phyloP scores from a whole-genome alignment of 257 asterid genomes.

The Ilex aquifolium region DNA sequence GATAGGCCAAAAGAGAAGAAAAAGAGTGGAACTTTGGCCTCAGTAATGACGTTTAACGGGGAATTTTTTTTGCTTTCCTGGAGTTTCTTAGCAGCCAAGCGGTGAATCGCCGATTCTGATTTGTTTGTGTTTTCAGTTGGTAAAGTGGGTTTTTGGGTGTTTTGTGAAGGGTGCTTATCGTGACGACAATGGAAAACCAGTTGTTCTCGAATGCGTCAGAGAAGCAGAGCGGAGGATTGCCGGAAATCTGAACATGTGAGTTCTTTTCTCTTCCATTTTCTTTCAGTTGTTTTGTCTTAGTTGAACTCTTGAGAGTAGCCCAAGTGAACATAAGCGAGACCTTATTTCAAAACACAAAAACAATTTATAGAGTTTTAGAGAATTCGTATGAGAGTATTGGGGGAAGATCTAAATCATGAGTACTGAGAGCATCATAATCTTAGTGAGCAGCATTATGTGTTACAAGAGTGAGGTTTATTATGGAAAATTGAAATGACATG shows the following conservation, averaged over 20 bases:
- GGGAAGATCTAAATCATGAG: background rate
- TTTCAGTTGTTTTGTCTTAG: background rate
- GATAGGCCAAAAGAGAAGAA: background rate
- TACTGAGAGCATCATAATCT: too few relatives aligned
- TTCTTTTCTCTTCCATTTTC: background rate
- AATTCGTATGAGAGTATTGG: background rate
- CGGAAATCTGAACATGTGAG: conserved; percentile 71
- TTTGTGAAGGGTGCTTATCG: conserved; percentile 79
- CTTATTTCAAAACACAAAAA: too few relatives aligned
- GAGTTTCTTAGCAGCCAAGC: background rate
- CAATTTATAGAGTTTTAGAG: background rate
- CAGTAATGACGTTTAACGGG: background rate
- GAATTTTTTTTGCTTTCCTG: background rate
- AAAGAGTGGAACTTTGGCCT: background rate
- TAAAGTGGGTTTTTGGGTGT: background rate
- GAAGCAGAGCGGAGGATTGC: conserved; percentile 93
- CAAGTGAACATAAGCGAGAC: too few relatives aligned
- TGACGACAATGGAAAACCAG: conserved; percentile 91
- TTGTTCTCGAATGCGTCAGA: conserved; percentile 91
- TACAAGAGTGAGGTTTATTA: too few relatives aligned
- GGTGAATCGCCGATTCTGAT: background rate
- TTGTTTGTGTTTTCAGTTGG: background rate
- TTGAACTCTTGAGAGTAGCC: too few relatives aligned
- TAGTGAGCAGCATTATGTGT: too few relatives aligned
- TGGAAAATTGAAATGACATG: background rate